Percentiles rank a stretch among this genome's conserved stretches.
phyloP scores from a whole-genome alignment of 176 grass and related monocot species.

The Eleusine indica region DNA sequence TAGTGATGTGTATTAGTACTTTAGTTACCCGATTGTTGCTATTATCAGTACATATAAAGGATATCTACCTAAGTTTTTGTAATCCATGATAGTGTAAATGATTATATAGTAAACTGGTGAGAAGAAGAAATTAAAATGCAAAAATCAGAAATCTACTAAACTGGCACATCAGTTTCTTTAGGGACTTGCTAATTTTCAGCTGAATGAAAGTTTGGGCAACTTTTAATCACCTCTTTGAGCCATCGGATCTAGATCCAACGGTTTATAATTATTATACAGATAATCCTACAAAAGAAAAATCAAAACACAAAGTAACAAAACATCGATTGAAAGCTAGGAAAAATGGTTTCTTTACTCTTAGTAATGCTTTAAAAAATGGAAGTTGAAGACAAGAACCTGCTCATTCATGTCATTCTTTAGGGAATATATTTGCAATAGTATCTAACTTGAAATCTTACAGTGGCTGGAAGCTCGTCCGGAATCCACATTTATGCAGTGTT shows the following conservation, averaged over 20 bases:
- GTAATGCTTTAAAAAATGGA: not conserved
- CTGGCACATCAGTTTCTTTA: not conserved
- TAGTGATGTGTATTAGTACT: not conserved
- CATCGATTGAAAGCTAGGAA: too few species aligned
- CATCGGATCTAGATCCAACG: too few species aligned
- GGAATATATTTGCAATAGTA: constrained; percentile 18
- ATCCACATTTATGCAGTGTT: constrained; percentile 83
- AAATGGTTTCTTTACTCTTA: not conserved
- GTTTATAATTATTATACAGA: too few species aligned
- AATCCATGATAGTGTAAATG: constrained; percentile 21
- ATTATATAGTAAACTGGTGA: not conserved
- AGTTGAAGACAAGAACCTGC: not conserved
- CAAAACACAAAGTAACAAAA: too few species aligned
- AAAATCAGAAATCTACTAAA: not conserved
- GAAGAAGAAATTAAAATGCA: not conserved
- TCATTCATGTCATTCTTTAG: not conserved
- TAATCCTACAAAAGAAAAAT: too few species aligned
- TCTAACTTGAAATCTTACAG: constrained; percentile 56
- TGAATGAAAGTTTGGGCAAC: too few species aligned
- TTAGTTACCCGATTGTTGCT: not conserved
- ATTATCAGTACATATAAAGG: not conserved
- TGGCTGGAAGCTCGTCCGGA: constrained; percentile 74
- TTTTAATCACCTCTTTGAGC: too few species aligned
- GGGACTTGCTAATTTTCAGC: too few species aligned
- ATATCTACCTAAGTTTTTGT: not conserved